Evolutionary conservation across 169 alveolate genomes (phyloP).

Genomic region (Eimeria brunetti): DNA sequence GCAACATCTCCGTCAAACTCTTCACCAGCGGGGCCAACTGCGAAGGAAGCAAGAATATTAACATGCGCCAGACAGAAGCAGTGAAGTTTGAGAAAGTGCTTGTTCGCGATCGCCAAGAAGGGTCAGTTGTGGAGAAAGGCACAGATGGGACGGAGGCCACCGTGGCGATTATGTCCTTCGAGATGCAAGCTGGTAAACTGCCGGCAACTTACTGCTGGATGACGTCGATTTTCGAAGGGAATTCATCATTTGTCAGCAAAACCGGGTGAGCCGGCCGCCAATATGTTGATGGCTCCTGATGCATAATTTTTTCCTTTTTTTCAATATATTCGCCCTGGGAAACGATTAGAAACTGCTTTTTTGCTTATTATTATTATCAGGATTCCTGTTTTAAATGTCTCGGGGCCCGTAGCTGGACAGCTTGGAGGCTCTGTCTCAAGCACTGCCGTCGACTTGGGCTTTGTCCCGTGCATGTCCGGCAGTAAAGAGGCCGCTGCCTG

Average conservation of each 20-base stretch:
- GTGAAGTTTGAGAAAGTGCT: background rate
- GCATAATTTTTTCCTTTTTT: background rate
- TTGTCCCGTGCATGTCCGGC: conserved; percentile 57
- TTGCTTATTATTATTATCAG: background rate
- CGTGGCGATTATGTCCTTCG: conserved; percentile 41
- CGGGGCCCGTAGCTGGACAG: conserved; percentile 10
- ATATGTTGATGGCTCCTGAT: background rate
- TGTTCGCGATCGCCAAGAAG: conserved; percentile 29
- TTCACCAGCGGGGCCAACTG: conserved; percentile 14
- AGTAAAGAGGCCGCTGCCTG: background rate
- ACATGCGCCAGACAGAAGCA: background rate
- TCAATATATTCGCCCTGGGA: background rate
- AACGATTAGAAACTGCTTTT: background rate
- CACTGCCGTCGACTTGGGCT: conserved; percentile 41
- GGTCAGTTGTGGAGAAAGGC: conserved; percentile 37
- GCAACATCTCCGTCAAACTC: conserved; percentile 3
- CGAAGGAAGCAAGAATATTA: background rate
- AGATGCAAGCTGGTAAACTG: background rate
- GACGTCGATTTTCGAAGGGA: background rate
- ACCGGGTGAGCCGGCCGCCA: conserved; percentile 18
- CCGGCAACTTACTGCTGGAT: conserved; percentile 50
- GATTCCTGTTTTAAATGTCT: conserved; percentile 48
- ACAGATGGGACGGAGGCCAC: background rate
- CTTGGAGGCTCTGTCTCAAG: conserved; percentile 30
- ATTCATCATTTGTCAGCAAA: background rate